phyloP scores from a whole-genome alignment of 345 rosid genomes.

The Rhodomyrtus tomentosa region DNA sequence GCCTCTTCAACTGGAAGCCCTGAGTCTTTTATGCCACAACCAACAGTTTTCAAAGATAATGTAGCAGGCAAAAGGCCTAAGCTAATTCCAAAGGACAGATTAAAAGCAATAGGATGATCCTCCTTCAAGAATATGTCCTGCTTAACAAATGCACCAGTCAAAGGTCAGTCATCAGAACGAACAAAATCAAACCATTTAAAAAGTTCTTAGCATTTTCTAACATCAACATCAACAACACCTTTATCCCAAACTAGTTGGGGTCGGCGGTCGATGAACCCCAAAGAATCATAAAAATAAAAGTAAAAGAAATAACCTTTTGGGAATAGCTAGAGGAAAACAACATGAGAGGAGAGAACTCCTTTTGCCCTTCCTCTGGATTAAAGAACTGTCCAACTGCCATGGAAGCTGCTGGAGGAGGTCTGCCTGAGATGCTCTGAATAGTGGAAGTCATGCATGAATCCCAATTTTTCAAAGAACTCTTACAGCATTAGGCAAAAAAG shows the following conservation, averaged over 20 bases:
- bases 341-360: conserved; percentile 45
- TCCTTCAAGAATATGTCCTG: conserved; percentile 73
- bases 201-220: conserved; percentile 2
- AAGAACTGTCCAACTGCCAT: conserved; percentile 99
- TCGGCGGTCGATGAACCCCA: too few relatives aligned
- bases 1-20: conserved; percentile 69
- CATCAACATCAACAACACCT: too few relatives aligned
- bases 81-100: conserved; percentile 67
- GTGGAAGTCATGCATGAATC: conserved; percentile 10
- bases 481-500: neutral
- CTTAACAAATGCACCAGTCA: conserved; percentile 12
- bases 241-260: too few relatives aligned
- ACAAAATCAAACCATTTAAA: conserved; percentile 3
- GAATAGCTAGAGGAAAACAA: conserved; percentile 66
- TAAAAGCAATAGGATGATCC: conserved; percentile 86
- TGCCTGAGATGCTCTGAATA: conserved; percentile 75
- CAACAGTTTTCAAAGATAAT: conserved; percentile 58
- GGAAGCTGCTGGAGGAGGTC: conserved; percentile 98
- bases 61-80: conserved; percentile 80
- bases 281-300: too few relatives aligned
- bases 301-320: conserved; percentile 42
- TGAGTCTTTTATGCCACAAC: conserved; percentile 77
- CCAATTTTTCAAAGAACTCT: neutral
- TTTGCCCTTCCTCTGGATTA: conserved; percentile 68
- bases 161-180: conserved; percentile 2